A percentile compares a stretch with the other conserved stretches of the same genome.
phyloP scores from a whole-genome alignment of 768 basidiomycete species.

The Crassisporium funariophilum region DNA sequence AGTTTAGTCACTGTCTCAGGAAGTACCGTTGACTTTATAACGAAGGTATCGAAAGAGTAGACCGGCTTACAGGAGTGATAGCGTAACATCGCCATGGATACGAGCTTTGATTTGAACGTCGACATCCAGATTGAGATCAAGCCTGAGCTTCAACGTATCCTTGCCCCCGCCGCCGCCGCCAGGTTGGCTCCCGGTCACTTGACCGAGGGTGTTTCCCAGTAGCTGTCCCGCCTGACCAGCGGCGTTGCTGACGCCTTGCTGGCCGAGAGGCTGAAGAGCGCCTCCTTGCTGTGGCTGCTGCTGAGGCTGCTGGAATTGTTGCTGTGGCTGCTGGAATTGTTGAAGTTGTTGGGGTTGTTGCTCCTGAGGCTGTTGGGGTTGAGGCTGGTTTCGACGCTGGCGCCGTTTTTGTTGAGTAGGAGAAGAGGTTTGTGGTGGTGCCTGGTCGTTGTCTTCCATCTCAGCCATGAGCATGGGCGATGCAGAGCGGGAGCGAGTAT shows the following conservation, averaged over 20 bases:
- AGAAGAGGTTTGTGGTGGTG: too few relatives aligned
- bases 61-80: slow-evolving; percentile 30
- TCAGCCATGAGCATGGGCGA: slow-evolving; percentile 21
- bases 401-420: too few relatives aligned
- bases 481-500: slow-evolving; percentile 17
- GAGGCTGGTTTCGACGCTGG: too few relatives aligned
- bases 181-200: slow-evolving; percentile 20
- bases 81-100: slow-evolving; percentile 35
- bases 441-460: slow-evolving; percentile 10
- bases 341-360: slow-evolving; percentile 13
- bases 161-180: slow-evolving; percentile 18
- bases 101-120: slow-evolving; percentile 35
- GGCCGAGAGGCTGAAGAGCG: slow-evolving; percentile 9
- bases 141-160: slow-evolving; percentile 26
- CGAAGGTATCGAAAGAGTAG: slow-evolving; percentile 1
- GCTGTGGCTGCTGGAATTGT: slow-evolving; percentile 10
- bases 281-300: slow-evolving; percentile 13
- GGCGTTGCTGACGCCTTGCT: slow-evolving; percentile 5
- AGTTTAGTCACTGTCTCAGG: slow-evolving; percentile 15
- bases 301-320: slow-evolving; percentile 6
- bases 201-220: slow-evolving; percentile 18
- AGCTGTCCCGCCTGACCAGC: slow-evolving; percentile 16
- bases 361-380: not conserved
- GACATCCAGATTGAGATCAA: slow-evolving; percentile 36
- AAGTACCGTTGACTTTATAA: slow-evolving; percentile 10